Evolutionary conservation across 2,329 filamentous ascomycete species (phyloP).

Genomic region (Stachybotrys echinatus): DNA sequence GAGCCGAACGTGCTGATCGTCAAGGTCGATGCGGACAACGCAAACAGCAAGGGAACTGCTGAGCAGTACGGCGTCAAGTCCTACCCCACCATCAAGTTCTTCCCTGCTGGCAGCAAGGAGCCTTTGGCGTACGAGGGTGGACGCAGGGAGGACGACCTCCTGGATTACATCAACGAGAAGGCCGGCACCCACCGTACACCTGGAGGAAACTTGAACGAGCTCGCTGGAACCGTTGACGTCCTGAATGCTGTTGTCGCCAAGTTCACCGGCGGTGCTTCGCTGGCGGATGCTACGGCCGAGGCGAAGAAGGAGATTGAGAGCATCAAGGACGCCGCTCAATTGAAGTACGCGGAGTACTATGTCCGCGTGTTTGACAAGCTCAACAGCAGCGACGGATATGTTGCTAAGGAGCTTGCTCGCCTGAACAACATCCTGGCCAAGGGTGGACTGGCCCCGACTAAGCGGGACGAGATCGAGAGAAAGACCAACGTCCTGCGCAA

Average conservation of each 20-base stretch:
- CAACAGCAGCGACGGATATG: constrained; percentile 69
- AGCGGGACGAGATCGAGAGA: constrained; percentile 80
- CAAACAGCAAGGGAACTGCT: constrained; percentile 75
- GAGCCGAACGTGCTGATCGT: constrained; percentile 80
- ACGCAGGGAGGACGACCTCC: constrained; percentile 69
- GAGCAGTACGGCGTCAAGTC: constrained; percentile 71
- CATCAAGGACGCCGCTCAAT: constrained; percentile 55
- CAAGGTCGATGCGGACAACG: constrained; percentile 91
- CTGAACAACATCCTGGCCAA: constrained; percentile 77
- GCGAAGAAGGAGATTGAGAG: constrained; percentile 64
- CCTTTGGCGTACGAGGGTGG: constrained; percentile 67
- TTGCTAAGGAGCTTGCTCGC: constrained; percentile 77
- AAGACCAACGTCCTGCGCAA: constrained; percentile 84
- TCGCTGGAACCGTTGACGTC: constrained; percentile 75
- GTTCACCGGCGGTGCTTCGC: constrained; percentile 58
- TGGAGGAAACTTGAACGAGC: constrained; percentile 73
- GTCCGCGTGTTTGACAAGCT: constrained; percentile 86
- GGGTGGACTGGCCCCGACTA: constrained; percentile 77
- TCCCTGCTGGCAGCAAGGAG: constrained; percentile 76
- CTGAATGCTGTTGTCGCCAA: constrained; percentile 74
- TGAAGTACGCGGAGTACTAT: constrained; percentile 92
- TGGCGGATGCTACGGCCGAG: constrained; percentile 63
- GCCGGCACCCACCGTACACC: constrained; percentile 77
- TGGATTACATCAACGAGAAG: constrained; percentile 83
- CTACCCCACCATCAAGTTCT: constrained; percentile 98